Evolutionary conservation across 305 asterid species (phyloP).

Genomic region (Fraxinus latifolia): DNA sequence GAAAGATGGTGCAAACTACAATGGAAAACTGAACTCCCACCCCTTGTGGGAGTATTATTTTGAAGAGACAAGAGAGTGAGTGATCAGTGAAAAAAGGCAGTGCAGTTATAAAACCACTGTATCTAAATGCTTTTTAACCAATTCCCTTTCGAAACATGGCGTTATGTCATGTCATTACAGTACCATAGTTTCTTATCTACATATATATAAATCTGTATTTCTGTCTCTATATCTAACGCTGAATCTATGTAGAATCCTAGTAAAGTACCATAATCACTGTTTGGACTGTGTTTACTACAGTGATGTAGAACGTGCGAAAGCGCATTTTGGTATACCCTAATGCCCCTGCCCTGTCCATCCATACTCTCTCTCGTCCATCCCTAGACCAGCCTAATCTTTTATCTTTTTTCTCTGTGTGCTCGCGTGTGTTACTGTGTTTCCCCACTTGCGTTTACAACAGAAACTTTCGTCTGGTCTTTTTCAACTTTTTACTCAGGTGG

Average conservation of each 20-base stretch:
- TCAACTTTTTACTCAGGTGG: background rate
- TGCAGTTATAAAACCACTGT: background rate
- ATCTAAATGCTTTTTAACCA: constrained; percentile 16
- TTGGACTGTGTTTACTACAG: constrained; percentile 4
- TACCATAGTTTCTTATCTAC: no score
- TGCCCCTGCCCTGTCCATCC: background rate
- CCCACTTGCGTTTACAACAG: background rate
- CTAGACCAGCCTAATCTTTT: constrained; percentile 11
- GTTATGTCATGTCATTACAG: constrained; percentile 27
- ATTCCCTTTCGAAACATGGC: constrained; percentile 32
- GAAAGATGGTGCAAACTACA: background rate
- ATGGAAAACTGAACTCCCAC: constrained; percentile 2
- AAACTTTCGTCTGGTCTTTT: constrained; percentile 1
- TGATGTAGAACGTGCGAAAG: constrained; percentile 4
- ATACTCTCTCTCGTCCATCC: constrained; percentile 16
- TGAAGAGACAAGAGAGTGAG: constrained; percentile 12
- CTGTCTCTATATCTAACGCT: background rate
- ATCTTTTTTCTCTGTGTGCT: background rate
- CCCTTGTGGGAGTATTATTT: constrained; percentile 14
- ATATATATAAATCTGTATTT: background rate
- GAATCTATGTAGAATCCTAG: constrained; percentile 12
- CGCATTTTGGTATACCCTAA: background rate
- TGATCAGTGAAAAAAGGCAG: background rate
- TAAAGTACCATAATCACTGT: constrained; percentile 15
- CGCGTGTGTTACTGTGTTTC: constrained; percentile 15